Percentiles rank a stretch among this genome's conserved stretches.
These are phyloP conservation scores for Onygena corvina DNA, from an alignment of 2,329 filamentous ascomycete species.

Conservation along the genomic window DNA sequence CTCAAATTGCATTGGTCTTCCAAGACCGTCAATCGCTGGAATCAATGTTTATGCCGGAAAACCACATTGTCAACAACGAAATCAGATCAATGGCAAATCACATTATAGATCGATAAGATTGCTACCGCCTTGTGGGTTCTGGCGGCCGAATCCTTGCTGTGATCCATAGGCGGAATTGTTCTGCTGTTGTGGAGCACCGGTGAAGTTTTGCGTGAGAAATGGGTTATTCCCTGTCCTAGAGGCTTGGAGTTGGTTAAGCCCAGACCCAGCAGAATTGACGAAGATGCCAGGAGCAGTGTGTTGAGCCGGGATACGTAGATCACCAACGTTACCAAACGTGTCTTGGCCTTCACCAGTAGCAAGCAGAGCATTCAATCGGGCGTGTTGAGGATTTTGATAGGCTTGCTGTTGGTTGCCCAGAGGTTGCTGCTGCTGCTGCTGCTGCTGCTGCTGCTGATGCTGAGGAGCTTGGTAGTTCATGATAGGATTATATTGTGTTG, in stretches of 20 bases:
- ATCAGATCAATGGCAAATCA: not conserved
- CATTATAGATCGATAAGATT: slow-evolving; percentile 51
- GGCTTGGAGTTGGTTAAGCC: slow-evolving; percentile 58
- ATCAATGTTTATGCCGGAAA: not conserved
- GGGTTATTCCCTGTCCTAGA: slow-evolving; percentile 70
- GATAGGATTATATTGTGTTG: slow-evolving; percentile 42
- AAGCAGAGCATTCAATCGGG: slow-evolving; percentile 74
- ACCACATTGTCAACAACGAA: not conserved
- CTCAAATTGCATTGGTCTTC: too few relatives aligned
- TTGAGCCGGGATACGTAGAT: slow-evolving; percentile 86
- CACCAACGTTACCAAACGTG: slow-evolving; percentile 94
- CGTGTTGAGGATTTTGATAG: slow-evolving; percentile 45
- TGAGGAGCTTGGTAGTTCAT: slow-evolving; percentile 40
- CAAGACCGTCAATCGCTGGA: too few relatives aligned
- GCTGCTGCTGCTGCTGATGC: slow-evolving; percentile 28
- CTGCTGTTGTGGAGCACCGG: slow-evolving; percentile 47
- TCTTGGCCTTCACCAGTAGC: slow-evolving; percentile 85
- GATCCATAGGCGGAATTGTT: slow-evolving; percentile 45
- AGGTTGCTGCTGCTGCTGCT: slow-evolving; percentile 25
- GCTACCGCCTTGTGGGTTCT: slow-evolving; percentile 35
- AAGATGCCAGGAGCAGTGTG: slow-evolving; percentile 94
- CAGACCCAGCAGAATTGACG: slow-evolving; percentile 83
- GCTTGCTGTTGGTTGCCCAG: slow-evolving; percentile 24
- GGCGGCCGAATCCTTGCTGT: slow-evolving; percentile 36
- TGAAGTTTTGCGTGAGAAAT: slow-evolving; percentile 74